Evolutionary conservation across 1,284 basidiomycete species (phyloP).

Genomic region (Schizophyllum amplum): DNA sequence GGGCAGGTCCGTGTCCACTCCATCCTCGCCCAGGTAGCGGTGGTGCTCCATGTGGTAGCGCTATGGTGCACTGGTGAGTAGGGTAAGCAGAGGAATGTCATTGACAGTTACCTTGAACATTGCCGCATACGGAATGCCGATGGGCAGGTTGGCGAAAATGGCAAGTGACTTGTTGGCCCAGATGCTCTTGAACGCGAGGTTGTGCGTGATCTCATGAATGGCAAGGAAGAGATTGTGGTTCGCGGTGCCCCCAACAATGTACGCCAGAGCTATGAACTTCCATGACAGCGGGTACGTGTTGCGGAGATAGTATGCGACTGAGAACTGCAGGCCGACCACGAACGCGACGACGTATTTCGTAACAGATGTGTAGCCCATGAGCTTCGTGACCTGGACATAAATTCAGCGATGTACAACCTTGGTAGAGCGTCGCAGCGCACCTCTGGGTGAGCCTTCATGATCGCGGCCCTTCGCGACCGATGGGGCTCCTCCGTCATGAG

Average conservation of each 20-base stretch:
- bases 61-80: slow-evolving; percentile 31
- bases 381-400: slow-evolving; percentile 64
- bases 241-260: slow-evolving; percentile 85
- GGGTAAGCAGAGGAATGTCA: neutral
- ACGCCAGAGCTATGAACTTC: slow-evolving; percentile 73
- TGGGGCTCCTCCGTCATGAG: slow-evolving; percentile 97
- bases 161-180: slow-evolving; percentile 82
- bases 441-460: slow-evolving; percentile 93
- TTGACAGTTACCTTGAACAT: slow-evolving; percentile 86
- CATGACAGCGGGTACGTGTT: slow-evolving; percentile 62
- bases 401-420: slow-evolving; percentile 1
- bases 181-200: slow-evolving; percentile 86
- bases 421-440: slow-evolving; percentile 30
- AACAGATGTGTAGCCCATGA: slow-evolving; percentile 91
- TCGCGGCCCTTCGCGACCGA: slow-evolving; percentile 77
- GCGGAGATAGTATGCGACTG: slow-evolving; percentile 58
- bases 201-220: slow-evolving; percentile 98
- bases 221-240: slow-evolving; percentile 98
- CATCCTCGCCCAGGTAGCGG: slow-evolving; percentile 93
- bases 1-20: slow-evolving; percentile 92
- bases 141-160: slow-evolving; percentile 87
- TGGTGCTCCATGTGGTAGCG: slow-evolving; percentile 94
- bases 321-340: slow-evolving; percentile 77
- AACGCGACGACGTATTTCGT: slow-evolving; percentile 83
- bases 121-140: slow-evolving; percentile 92